Evolutionary conservation across 345 rosid species (phyloP).

Genomic region (Conringia planisiliqua): DNA sequence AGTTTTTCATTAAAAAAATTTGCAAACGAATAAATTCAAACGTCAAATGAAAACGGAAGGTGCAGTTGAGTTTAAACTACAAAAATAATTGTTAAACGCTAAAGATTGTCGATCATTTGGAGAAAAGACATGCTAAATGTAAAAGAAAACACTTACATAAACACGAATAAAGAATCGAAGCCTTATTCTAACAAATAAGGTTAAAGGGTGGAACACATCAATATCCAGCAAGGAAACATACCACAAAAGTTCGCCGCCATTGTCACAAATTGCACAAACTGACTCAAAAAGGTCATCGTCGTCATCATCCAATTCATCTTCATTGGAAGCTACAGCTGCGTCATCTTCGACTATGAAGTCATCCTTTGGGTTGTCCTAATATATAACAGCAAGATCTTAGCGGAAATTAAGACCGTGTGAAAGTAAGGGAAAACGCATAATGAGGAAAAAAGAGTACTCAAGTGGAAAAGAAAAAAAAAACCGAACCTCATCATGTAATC

Average conservation of each 20-base stretch:
- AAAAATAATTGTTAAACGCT: neutral
- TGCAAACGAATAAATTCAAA: neutral
- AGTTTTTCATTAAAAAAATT: neutral
- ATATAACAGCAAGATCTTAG: constrained; percentile 1
- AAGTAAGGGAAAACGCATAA: neutral
- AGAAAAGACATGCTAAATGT: neutral
- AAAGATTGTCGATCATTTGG: neutral
- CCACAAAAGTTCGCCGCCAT: constrained; percentile 79
- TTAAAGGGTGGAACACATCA: constrained; percentile 10
- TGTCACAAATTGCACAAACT: constrained; percentile 85
- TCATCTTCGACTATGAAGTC: constrained; percentile 67
- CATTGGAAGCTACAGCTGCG: constrained; percentile 36
- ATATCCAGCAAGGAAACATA: constrained; percentile 35
- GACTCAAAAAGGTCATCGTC: constrained; percentile 62
- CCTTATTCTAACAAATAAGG: neutral
- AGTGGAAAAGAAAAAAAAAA: constrained; percentile 9
- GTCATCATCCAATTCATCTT: constrained; percentile 39
- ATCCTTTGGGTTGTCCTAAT: constrained; percentile 42
- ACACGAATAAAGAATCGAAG: neutral
- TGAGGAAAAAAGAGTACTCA: constrained; percentile 13
- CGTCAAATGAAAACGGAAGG: neutral
- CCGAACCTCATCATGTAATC: constrained; percentile 55
- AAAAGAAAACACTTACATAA: neutral
- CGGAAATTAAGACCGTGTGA: constrained; percentile 12
- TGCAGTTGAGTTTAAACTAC: neutral